Percentiles rank a stretch among this genome's conserved stretches.
These are phyloP conservation scores for Miscanthus lutarioriparius DNA, from an alignment of 176 grass and related monocot species.

Conservation along the genomic window DNA sequence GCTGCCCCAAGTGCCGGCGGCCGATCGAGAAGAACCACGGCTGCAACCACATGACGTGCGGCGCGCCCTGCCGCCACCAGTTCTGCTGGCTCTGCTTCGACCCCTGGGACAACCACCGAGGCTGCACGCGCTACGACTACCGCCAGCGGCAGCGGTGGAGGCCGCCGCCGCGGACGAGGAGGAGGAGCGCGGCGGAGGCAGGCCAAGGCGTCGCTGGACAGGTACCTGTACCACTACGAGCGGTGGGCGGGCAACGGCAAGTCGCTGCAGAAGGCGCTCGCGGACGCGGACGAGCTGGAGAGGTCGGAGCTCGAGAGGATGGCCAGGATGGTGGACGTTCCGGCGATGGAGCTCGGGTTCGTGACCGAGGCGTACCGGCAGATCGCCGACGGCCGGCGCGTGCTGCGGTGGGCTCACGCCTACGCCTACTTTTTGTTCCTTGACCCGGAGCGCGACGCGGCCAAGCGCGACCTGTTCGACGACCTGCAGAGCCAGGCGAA, in stretches of 20 bases:
- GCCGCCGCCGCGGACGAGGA: neutral
- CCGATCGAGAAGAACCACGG: constrained; percentile 51
- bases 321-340: neutral
- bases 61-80: constrained; percentile 29
- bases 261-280: neutral
- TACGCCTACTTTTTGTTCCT: constrained; percentile 14
- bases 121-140: neutral
- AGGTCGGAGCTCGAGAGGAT: neutral
- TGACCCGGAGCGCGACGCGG: neutral
- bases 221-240: constrained; percentile 44
- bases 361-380: neutral
- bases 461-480: constrained; percentile 3
- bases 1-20: constrained; percentile 27
- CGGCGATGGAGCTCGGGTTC: neutral
- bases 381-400: constrained; percentile 3
- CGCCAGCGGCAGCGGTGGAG: neutral
- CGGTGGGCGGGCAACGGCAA: constrained; percentile 33
- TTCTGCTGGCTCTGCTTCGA: constrained; percentile 54
- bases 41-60: constrained; percentile 44
- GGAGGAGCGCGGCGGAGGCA: neutral
- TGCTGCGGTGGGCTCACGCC: constrained; percentile 3
- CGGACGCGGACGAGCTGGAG: neutral
- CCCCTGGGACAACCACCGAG: neutral
- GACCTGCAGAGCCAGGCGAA: constrained; percentile 9
- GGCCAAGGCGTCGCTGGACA: constrained; percentile 31